Base-by-base conservation (phyloP, 306 rosid genomes). In the Carpinus viminea region DNA sequence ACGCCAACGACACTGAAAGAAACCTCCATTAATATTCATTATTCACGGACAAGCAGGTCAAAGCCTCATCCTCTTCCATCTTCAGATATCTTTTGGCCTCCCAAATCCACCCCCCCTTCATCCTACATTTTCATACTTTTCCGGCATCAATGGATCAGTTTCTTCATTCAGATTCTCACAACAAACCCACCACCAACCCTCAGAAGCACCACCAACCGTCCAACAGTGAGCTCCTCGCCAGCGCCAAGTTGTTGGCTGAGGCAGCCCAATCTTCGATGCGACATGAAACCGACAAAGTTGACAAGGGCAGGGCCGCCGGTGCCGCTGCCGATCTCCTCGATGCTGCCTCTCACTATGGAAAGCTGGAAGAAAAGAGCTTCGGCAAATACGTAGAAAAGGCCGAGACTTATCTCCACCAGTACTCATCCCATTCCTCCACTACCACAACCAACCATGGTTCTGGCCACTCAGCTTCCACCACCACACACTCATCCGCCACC, bases 211-310 rank as follows among this genome's bases (percentile, higher is more conserved):
- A 56, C 55, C 15, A 76, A 0, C 38, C 73, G 43, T 60, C 83
- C 18, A 61, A 52, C 5, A 10, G 73, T 2, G 88, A 84, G 80
- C 64, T 84, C 45, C 28, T 84, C 21, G 12, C 55, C 2, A 78
- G 83, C 72, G 88, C 83, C n/a, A 84, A 84, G 78, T 16, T 53
- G 57, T 16, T 84, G 66, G 80, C 80, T 1, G 76, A 28, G 10
- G 88, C 80, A 12, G 83, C 72, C 0, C 72, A 68, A 41, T 18
- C 26, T 26, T 8, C 17, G 5, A 0, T 41, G 26, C 8, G 52
- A 12, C 26, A 79, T 36, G 68, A 61, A 12, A 43, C 64, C 11
- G 74, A 73, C 38, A 59, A 73, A 21, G 62, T 81, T 15, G 88
- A 84, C 68, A 84, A 81, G 68, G 75, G 12, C 57, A 74, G 72